Evolutionary conservation across 805 yeast species (phyloP).

Genomic region (Ogataea nakhonphanomensis): DNA sequence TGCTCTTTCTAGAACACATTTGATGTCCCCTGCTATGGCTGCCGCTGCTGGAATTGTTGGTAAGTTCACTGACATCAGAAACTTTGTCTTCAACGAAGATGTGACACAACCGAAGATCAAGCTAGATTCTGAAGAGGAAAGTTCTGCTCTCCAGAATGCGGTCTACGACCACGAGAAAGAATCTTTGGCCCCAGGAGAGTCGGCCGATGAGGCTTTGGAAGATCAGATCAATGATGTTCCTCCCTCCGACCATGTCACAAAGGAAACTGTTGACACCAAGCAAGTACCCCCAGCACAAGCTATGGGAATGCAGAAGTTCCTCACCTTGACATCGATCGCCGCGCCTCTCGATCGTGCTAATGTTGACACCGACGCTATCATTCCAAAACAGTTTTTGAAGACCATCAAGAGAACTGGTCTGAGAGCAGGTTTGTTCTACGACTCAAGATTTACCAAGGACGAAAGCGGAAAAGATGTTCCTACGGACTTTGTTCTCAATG

Average conservation of each 20-base stretch:
- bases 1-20: conserved; percentile 90
- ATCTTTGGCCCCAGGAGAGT: conserved; percentile 52
- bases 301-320: conserved; percentile 71
- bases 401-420: conserved; percentile 97
- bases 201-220: conserved; percentile 41
- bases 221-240: conserved; percentile 67
- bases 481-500: conserved; percentile 91
- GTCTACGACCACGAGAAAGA: conserved; percentile 68
- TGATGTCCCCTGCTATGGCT: conserved; percentile 99
- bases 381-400: conserved; percentile 96
- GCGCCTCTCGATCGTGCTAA: conserved; percentile 95
- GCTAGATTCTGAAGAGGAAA: conserved; percentile 43
- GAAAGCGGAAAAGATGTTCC: conserved; percentile 66
- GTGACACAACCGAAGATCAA: conserved; percentile 58
- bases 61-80: conserved; percentile 86
- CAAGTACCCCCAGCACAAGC: conserved; percentile 35
- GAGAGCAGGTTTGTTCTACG: conserved; percentile 84
- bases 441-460: conserved; percentile 72
- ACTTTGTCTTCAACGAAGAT: conserved; percentile 57
- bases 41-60: conserved; percentile 97
- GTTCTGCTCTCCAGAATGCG: conserved; percentile 61
- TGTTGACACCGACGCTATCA: conserved; percentile 97
- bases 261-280: conserved; percentile 31
- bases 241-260: conserved; percentile 40
- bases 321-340: conserved; percentile 74